Base-by-base conservation (phyloP, 148 eudicot species). In the Camellia japonica region DNA sequence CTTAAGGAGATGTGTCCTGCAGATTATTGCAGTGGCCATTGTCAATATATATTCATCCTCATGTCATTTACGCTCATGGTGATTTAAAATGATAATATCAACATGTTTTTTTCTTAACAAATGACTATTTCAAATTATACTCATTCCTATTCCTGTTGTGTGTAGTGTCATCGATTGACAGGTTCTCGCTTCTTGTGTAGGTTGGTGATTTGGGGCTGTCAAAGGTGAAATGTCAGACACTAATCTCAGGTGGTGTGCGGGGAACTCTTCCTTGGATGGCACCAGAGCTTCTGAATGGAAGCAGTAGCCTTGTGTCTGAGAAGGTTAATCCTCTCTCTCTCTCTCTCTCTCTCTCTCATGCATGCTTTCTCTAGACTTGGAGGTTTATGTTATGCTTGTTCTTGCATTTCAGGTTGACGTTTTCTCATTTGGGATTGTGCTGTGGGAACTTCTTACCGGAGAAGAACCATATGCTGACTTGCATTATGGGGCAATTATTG, bases 181-280 rank as follows among this genome's bases (percentile, higher is more conserved):
- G 30, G 51, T 66, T 52, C 79, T 78, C 52, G n/a, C 73, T 46
- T 46, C 59, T 63, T 73, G 51, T 64, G 52, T 56, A 95, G 97
- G 98, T 95, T 84, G 98, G 97, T 81, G 98, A 95, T 82, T 85
- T 95, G 82, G 98, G 97, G 71, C 85, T 95, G 67, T 95, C 98
- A 18, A 95, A 95, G 90, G 97, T 93, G 74, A 95, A 92, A 86
- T 88, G 95, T 62, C 98, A 93, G 68, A 95, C 98, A 18, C 83
- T 95, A 71, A 93, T 95, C 73, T 95, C 97, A 46, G 97, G 98
- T 47, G 98, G 98, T 38, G 95, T 95, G 47, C 91, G 97, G 79
- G 98, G 98, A 73, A 95, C 97, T 18, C 98, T 95, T 84, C 98
- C 97, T 72, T 95, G 98, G 98, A 93, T 95, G 98, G 97, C 98